Evolutionary conservation across 352 stramenopile species (phyloP).

Genomic region (Pythium aquatile): DNA sequence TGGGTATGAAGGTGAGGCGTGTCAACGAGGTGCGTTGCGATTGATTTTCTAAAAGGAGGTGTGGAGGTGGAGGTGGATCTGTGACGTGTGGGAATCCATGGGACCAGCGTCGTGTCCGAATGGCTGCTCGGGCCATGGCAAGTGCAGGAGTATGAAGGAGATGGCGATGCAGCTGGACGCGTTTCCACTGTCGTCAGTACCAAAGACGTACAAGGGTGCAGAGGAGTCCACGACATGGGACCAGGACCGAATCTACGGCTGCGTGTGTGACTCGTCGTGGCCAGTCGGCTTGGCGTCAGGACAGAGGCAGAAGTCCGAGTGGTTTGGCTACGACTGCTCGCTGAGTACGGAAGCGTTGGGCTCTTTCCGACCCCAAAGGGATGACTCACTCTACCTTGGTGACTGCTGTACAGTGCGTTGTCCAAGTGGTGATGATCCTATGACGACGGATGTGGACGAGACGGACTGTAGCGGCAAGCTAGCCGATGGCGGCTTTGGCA

Average conservation of each 20-base stretch:
- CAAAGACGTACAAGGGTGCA: conserved; percentile 49
- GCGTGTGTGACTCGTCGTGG: conserved; percentile 80
- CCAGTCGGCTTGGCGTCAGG: conserved; percentile 60
- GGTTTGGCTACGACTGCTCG: conserved; percentile 89
- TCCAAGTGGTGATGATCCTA: conserved; percentile 85
- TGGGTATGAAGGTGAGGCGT: conserved; percentile 71
- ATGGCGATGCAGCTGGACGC: conserved; percentile 46
- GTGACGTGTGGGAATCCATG: conserved; percentile 2
- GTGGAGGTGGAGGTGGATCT: neutral
- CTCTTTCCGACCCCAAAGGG: neutral
- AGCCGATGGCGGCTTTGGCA: conserved; percentile 38
- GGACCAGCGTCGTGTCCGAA: conserved; percentile 43
- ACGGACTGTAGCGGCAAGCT: conserved; percentile 73
- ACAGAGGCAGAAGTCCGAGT: conserved; percentile 82
- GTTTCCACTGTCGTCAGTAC: conserved; percentile 53
- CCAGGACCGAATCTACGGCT: conserved; percentile 71
- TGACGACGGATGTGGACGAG: conserved; percentile 72
- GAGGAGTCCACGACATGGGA: conserved; percentile 68
- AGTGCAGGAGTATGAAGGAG: conserved; percentile 69
- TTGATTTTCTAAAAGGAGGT: neutral
- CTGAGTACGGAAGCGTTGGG: conserved; percentile 30
- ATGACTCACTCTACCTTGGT: neutral
- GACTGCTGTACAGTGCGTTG: conserved; percentile 51
- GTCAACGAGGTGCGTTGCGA: conserved; percentile 51
- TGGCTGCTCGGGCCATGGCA: conserved; percentile 67